Evolutionary conservation across 768 basidiomycete species (phyloP).

Genomic region (Amanita exitialis): DNA sequence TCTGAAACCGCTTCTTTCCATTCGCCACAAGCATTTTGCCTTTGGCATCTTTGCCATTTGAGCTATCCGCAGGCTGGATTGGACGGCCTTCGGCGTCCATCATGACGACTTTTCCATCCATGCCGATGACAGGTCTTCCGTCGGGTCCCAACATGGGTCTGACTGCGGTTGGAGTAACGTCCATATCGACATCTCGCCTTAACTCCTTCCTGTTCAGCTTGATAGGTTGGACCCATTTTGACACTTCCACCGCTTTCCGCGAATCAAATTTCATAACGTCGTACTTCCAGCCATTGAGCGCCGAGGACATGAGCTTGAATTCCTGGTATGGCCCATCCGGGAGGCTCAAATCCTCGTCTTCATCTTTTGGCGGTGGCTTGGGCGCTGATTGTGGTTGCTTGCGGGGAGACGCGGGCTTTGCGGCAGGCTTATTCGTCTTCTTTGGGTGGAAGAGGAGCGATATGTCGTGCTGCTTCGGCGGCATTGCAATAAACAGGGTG

Average conservation of each 20-base stretch:
- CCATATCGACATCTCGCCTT: slow-evolving; percentile 32
- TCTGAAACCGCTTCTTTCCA: slow-evolving; percentile 67
- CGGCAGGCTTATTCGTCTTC: slow-evolving; percentile 32
- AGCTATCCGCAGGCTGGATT: slow-evolving; percentile 32
- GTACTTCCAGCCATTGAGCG: slow-evolving; percentile 82
- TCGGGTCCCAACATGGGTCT: slow-evolving; percentile 73
- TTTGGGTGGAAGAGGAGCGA: slow-evolving; percentile 60
- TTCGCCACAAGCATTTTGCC: slow-evolving; percentile 30
- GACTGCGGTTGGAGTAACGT: slow-evolving; percentile 39
- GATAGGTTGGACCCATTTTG: slow-evolving; percentile 62
- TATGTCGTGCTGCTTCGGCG: slow-evolving; percentile 29
- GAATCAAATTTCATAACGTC: slow-evolving; percentile 90
- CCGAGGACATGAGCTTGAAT: slow-evolving; percentile 70
- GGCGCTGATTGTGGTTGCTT: slow-evolving; percentile 30
- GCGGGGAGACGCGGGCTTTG: slow-evolving; percentile 24
- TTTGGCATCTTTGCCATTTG: slow-evolving; percentile 24
- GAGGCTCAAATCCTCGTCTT: slow-evolving; percentile 42
- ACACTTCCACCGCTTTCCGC: slow-evolving; percentile 60
- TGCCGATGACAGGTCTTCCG: slow-evolving; percentile 74
- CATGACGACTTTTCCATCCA: slow-evolving; percentile 73
- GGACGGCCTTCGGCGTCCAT: slow-evolving; percentile 70
- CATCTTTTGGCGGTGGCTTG: slow-evolving; percentile 31
- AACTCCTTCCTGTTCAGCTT: slow-evolving; percentile 85
- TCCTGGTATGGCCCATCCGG: slow-evolving; percentile 66
- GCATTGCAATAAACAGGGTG: slow-evolving; percentile 19